Evolutionary conservation across 306 rosid species (phyloP).

Genomic region (Trichosanthes truncata): DNA sequence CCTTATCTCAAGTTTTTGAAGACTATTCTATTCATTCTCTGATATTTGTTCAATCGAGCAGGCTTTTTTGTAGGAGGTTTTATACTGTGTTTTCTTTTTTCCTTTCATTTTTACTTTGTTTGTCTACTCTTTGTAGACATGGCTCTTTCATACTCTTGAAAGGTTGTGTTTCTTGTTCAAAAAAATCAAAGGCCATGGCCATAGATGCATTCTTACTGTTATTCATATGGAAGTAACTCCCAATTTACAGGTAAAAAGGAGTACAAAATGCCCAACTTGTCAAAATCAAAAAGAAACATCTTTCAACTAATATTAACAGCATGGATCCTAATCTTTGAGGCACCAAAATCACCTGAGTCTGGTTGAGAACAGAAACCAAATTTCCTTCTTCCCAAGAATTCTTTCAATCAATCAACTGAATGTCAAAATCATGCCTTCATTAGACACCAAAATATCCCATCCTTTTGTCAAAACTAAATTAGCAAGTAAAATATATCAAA

Average conservation of each 20-base stretch:
- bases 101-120: neutral
- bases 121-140: neutral
- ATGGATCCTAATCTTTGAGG: neutral
- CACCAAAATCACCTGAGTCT: neutral
- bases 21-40: neutral
- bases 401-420: neutral
- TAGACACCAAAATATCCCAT: neutral
- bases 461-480: neutral
- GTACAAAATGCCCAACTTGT: constrained; percentile 3
- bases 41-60: neutral
- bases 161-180: neutral
- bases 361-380: neutral
- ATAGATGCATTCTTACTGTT: neutral
- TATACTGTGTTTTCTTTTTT: no score
- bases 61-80: neutral
- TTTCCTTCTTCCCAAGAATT: neutral
- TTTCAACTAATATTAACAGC: neutral
- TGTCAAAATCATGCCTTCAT: neutral
- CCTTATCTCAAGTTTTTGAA: neutral
- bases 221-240: neutral
- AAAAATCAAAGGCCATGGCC: neutral
- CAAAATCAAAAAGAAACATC: neutral
- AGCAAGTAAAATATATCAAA: neutral
- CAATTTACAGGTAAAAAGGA: constrained; percentile 3
- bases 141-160: neutral